Base-by-base conservation (phyloP, 2,329 filamentous ascomycete genomes). In the Waltergamsia citrina region DNA sequence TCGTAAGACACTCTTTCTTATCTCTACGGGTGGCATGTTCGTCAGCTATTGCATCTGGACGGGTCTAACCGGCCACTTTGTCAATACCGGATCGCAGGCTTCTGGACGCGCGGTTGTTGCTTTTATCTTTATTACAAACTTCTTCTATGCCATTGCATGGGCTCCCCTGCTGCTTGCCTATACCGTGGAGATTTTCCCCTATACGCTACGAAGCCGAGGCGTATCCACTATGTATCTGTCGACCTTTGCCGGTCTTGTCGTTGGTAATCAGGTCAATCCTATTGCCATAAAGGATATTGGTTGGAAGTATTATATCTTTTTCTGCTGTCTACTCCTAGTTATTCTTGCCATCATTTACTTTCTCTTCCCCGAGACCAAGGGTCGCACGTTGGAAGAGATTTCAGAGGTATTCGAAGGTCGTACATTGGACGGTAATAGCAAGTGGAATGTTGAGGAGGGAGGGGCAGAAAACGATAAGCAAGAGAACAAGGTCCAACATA, bases 91-190 rank as follows among this genome's bases (percentile, higher is more conserved):
- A 4, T 45, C 37, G 15, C 46, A 50, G 26, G 30, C 44, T 5
- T 56, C 59, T 12, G 62, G 63, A 9, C 56, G 60, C 34, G 62
- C 56, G 4, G 62, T 67, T 12, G 62, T 73, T 32, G 61, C 59
- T 8, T 62, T 60, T 41, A 59, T 72, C 17, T 72, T 62, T 43
- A 51, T 65, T 36, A 69, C 61, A 48, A 62, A 54, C 38, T 59
- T 66, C 32, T 51, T 58, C 38, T 62, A 70, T 44, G 52, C 60
- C 27, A 58, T 67, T 33, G 62, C 62, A 15, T 69, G 59, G 52
- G 65, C 65, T 4, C 62, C 63, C 36, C 50, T 69, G 4, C 53
- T 67, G 10, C 52, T 65, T 33, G 56, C 58, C 4, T 72, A 65
- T 41, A 53, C 53, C 1, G 52, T 51, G 8, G 60, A 64, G 35